phyloP scores from a whole-genome alignment of 345 rosid genomes.

The Eucalyptus globulus region DNA sequence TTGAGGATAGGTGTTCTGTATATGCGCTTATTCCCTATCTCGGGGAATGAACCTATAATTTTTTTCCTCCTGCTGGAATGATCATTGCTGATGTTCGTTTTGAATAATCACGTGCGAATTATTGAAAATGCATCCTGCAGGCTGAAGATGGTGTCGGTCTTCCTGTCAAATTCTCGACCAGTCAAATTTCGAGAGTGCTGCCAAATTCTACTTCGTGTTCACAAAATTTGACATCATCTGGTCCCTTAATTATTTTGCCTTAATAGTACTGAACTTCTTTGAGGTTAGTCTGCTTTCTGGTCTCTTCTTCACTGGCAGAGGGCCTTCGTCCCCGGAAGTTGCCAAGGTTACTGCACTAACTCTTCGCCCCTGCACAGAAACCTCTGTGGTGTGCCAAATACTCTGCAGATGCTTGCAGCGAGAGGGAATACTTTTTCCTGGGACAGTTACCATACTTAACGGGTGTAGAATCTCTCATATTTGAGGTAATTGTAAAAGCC shows the following conservation, averaged over 20 bases:
- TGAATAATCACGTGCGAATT: not conserved
- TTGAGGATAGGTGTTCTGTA: no score
- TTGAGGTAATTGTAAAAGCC: constrained; percentile 34
- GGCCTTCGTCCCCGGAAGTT: not conserved
- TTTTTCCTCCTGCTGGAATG: not conserved
- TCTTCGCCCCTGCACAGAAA: constrained; percentile 35
- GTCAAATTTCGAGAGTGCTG: constrained; percentile 53
- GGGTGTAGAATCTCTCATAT: constrained; percentile 48
- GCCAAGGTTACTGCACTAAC: not conserved
- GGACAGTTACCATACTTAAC: constrained; percentile 93
- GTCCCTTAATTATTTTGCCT: constrained; percentile 81
- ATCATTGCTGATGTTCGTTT: not conserved
- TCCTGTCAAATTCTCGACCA: constrained; percentile 82
- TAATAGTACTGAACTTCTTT: constrained; percentile 63
- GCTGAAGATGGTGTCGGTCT: constrained; percentile 94
- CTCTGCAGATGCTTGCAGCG: constrained; percentile 43
- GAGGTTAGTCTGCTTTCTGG: constrained; percentile 41
- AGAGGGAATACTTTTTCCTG: constrained; percentile 67
- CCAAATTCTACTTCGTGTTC: constrained; percentile 55
- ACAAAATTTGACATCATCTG: constrained; percentile 54
- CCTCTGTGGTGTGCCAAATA: constrained; percentile 71
- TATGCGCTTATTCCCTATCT: no score
- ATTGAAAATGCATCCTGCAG: constrained; percentile 16
- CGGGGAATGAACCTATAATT: not conserved
- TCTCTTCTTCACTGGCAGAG: not conserved